A percentile compares a stretch with the other conserved stretches of the same genome.
Conservation (phyloP, 2,329 filamentous ascomycete species). For the Mycocentrospora acerina region DNA sequence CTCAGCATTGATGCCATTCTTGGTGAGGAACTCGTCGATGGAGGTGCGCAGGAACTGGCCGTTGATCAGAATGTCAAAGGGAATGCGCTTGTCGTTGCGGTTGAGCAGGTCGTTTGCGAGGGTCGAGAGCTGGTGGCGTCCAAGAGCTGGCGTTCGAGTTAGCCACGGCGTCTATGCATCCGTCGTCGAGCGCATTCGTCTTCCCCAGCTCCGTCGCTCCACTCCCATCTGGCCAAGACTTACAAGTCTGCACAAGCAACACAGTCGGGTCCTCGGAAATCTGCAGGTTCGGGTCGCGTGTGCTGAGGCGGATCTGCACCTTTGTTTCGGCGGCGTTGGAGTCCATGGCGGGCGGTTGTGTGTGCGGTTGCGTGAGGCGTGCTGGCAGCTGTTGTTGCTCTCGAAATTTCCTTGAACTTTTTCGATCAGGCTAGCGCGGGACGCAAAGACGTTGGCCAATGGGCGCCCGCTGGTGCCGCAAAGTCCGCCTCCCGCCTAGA, state of each 20-base stretch:
- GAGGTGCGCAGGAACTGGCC: conserved; percentile 87
- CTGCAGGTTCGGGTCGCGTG: conserved; percentile 35
- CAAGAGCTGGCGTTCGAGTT: conserved; percentile 25
- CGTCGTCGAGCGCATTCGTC: not conserved
- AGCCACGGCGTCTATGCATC: conserved; percentile 3
- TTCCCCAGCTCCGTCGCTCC: not conserved
- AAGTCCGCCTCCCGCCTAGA: conserved; percentile 17
- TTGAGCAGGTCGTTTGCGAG: conserved; percentile 63
- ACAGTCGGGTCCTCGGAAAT: conserved; percentile 35
- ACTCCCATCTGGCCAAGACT: conserved; percentile 8
- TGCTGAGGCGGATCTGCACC: conserved; percentile 39
- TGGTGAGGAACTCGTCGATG: conserved; percentile 84
- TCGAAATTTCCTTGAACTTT: conserved; percentile 31
- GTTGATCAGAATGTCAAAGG: conserved; percentile 94
- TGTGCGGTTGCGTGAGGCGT: conserved; percentile 6
- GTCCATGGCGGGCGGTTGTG: conserved; percentile 25
- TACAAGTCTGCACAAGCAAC: conserved; percentile 37
- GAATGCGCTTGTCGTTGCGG: conserved; percentile 64
- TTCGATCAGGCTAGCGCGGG: conserved; percentile 31
- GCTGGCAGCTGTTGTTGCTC: conserved; percentile 16
- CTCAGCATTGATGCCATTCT: conserved; percentile 86
- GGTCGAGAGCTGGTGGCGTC: conserved; percentile 54
- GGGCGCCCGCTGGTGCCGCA: conserved; percentile 23
- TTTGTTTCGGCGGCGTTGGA: conserved; percentile 28
- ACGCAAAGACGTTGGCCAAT: conserved; percentile 12